phyloP scores from a whole-genome alignment of 2,329 filamentous ascomycete genomes.

The Lojkania enalia region DNA sequence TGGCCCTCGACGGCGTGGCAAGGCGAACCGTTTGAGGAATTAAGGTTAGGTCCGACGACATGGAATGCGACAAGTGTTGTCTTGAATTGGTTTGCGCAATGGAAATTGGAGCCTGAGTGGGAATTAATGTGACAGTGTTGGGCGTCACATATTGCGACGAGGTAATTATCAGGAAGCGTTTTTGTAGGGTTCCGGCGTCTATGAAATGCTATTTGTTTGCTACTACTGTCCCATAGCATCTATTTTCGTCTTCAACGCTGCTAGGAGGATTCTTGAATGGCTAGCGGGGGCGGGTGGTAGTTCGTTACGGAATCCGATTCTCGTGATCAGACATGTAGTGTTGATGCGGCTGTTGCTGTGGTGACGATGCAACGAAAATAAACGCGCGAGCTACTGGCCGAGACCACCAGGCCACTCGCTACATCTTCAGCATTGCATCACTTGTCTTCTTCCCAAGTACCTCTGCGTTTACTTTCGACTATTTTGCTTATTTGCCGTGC shows the following conservation, averaged over 20 bases:
- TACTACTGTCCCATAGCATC: too few species aligned
- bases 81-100: conserved; percentile 28
- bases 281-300: not conserved
- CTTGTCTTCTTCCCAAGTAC: conserved; percentile 16
- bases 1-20: conserved; percentile 23
- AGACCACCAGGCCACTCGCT: conserved; percentile 21
- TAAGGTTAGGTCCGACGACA: conserved; percentile 20
- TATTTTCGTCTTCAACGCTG: too few species aligned
- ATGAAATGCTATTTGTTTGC: too few species aligned
- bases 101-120: too few species aligned
- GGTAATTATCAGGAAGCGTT: too few species aligned
- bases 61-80: conserved; percentile 28
- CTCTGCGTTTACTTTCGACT: conserved; percentile 2
- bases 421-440: conserved; percentile 34
- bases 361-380: conserved; percentile 28
- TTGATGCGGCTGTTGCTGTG: conserved; percentile 23
- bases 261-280: not conserved
- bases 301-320: conserved; percentile 20
- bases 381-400: conserved; percentile 18
- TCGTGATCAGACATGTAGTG: conserved; percentile 22
- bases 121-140: too few species aligned
- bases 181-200: too few species aligned
- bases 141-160: too few species aligned
- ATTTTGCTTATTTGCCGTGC: conserved; percentile 7
- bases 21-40: conserved; percentile 24